These are phyloP conservation scores for Ogataea henricii DNA, from an alignment of 805 yeast genomes.

Conservation along the genomic window DNA sequence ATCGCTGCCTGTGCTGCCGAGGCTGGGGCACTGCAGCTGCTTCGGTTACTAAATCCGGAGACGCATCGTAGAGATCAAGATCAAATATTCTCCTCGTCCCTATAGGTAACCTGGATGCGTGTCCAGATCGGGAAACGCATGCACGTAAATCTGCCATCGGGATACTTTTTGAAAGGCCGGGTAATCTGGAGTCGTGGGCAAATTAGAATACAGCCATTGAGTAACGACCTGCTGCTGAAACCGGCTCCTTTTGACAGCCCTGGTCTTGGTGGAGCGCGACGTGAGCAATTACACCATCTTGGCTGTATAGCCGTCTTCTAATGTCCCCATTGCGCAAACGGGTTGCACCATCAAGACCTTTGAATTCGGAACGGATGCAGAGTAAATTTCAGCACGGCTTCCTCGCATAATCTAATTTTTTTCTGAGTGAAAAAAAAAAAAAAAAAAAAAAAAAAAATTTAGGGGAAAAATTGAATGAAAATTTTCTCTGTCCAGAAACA, in stretches of 20 bases:
- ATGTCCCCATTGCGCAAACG: background rate
- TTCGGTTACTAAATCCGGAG: conserved; percentile 2
- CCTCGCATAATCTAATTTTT: conserved; percentile 11
- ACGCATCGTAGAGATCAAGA: background rate
- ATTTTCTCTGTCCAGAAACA: conserved; percentile 6
- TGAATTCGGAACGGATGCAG: background rate
- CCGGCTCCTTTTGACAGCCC: no score
- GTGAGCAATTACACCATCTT: background rate
- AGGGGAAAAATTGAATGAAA: conserved; percentile 4
- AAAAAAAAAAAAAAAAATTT: conserved; percentile 10
- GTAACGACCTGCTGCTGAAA: no score
- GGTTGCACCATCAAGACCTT: background rate
- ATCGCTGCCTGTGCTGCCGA: background rate
- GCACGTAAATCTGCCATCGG: conserved; percentile 6
- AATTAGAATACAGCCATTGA: conserved; percentile 11
- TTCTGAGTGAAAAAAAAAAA: conserved; percentile 9
- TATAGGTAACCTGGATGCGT: background rate
- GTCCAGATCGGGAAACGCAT: conserved; percentile 3
- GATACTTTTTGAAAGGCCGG: conserved; percentile 1
- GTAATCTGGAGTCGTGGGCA: conserved; percentile 5
- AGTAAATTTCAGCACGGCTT: conserved; percentile 19
- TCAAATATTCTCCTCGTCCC: background rate
- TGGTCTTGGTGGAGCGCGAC: no score
- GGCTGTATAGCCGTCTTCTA: background rate
- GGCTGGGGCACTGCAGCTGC: background rate